Base-by-base conservation (phyloP, 768 basidiomycete species). In the Tremella yokohamensis region DNA sequence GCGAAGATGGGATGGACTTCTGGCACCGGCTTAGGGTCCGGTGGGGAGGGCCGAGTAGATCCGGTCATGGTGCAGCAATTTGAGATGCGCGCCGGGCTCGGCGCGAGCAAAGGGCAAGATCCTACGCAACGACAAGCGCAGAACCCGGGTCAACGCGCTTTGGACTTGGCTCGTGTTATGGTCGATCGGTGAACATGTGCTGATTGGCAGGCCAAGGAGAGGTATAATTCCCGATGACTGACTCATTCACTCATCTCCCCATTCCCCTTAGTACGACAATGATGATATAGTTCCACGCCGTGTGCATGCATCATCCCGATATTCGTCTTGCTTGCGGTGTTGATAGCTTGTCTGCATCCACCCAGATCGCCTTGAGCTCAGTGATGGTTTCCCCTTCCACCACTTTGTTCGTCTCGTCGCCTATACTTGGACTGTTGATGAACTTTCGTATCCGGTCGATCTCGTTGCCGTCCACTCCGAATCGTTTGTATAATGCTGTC, bases 1-100 rank as follows among this genome's bases (percentile, higher is more conserved):
- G 90, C 90, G 76, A 93, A 94, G 84, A 97, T 98, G 93, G 96
- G 94, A 0, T 98, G 93, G 93, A 88, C 82, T 62, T 87, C 88
- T 68, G 93, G 93, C 6, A 85, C 83, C 15, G 93, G 94, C 0
- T 78, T 98, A 40, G 94, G 94, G 0, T 82, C 84, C 7, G 82
- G 82, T 48, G 88, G 88, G 3, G 88, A 89, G 52, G 93, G 93
- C 44, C 78, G 91, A 56, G 85, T 90, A 11, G 90, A 93, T 56
- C 92, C 93, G 12, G 85, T 97, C 85, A 87, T 76, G 49, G 87
- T 81, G 1, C 63, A 71, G 47, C 84, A 96, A 49, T 97, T 92
- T 74, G 85, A 87, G 8, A 84, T 86, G 62, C 88, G 93, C 1
- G 91, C 85, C 20, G 93, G 93, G 2, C 79, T 97, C 11, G 93